A percentile compares a stretch with the other conserved stretches of the same genome.
phyloP scores from a whole-genome alignment of 257 asterid genomes.

The Capsicum chinense region DNA sequence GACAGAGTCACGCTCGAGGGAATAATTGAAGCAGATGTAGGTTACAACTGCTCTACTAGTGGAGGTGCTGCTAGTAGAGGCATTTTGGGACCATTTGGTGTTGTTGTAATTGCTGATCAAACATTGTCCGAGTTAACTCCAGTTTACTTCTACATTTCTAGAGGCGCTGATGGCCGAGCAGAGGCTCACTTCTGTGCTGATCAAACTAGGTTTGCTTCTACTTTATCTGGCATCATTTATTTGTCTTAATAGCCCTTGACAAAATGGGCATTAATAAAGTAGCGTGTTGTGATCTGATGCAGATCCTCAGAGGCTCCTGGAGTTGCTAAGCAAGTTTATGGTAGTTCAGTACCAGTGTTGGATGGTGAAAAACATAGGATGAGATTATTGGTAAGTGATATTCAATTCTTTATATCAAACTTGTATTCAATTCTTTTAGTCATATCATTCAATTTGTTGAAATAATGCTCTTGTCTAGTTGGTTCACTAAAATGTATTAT shows the following conservation, averaged over 20 bases:
- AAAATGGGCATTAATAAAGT: neutral
- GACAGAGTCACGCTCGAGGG: slow-evolving; percentile 43
- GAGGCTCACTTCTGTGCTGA: slow-evolving; percentile 75
- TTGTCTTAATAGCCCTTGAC: neutral
- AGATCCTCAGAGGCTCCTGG: slow-evolving; percentile 77
- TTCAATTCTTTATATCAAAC: neutral
- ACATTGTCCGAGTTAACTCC: slow-evolving; percentile 65
- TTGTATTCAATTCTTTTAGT: neutral
- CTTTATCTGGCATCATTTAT: neutral
- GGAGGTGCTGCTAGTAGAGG: slow-evolving; percentile 81
- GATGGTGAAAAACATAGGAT: slow-evolving; percentile 61
- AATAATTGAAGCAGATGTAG: slow-evolving; percentile 35
- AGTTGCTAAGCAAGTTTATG: slow-evolving; percentile 67
- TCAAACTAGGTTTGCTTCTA: slow-evolving; percentile 59
- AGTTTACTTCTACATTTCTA: slow-evolving; percentile 68
- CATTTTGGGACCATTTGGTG: slow-evolving; percentile 76
- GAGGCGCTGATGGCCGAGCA: slow-evolving; percentile 49
- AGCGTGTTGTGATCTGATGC: slow-evolving; percentile 22
- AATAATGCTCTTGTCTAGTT: neutral
- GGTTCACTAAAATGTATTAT: neutral
- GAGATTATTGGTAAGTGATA: slow-evolving; percentile 65
- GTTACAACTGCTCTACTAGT: slow-evolving; percentile 59
- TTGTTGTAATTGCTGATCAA: slow-evolving; percentile 66
- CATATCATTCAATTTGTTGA: neutral
- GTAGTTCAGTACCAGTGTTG: slow-evolving; percentile 74